Percentiles rank a stretch among this genome's conserved stretches.
phyloP scores from a whole-genome alignment of 2,329 filamentous ascomycete genomes.

The Phaeosphaeriaceae sp. region DNA sequence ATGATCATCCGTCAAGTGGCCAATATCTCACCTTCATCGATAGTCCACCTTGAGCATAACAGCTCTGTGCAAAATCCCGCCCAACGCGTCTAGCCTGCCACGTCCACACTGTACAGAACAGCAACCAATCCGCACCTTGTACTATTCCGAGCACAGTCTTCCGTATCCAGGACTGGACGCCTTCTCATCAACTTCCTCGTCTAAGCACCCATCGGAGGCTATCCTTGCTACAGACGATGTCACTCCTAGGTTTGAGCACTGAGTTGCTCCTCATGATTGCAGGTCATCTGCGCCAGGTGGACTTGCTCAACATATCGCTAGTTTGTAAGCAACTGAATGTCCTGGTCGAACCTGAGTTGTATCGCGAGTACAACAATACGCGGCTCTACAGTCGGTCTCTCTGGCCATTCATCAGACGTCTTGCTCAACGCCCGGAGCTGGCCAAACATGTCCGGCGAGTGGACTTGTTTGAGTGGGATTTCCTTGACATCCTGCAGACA shows the following conservation, averaged over 20 bases:
- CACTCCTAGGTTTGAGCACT: conserved; percentile 10
- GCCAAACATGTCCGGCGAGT: conserved; percentile 10
- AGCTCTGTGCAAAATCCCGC: no score
- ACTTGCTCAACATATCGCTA: conserved; percentile 21
- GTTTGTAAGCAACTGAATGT: conserved; percentile 15
- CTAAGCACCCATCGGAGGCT: not conserved
- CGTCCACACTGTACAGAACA: no score
- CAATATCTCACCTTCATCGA: no score
- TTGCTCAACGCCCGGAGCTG: conserved; percentile 12
- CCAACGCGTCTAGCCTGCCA: no score
- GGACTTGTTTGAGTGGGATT: conserved; percentile 4
- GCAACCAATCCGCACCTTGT: no score
- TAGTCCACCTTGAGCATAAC: no score
- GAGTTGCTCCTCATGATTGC: conserved; percentile 22
- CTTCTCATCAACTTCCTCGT: no score
- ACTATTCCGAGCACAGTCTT: no score
- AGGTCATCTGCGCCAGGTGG: conserved; percentile 13
- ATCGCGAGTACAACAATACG: conserved; percentile 16
- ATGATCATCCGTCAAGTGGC: no score
- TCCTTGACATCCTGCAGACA: not conserved
- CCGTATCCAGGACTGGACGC: no score
- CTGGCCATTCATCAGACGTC: conserved; percentile 4
- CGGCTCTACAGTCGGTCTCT: not conserved
- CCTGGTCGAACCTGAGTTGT: conserved; percentile 18
- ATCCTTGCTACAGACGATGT: not conserved